A percentile compares a stretch with the other conserved stretches of the same genome.
Conservation (phyloP, 352 stramenopile genomes). For the Detonula confervacea region DNA sequence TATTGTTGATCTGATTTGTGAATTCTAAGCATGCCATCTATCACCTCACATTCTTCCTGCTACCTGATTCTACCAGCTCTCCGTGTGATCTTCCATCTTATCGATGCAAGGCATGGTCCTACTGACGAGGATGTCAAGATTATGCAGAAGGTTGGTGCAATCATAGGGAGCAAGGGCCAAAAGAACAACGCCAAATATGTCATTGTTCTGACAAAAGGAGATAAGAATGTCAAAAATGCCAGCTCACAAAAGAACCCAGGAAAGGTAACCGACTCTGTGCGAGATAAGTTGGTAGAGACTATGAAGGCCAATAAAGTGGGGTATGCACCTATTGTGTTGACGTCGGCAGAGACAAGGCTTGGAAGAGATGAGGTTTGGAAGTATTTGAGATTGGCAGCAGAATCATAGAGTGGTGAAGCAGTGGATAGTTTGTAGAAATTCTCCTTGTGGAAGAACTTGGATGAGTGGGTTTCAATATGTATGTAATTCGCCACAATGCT, state of each 20-base stretch:
- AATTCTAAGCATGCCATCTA: no score
- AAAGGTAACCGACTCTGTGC: slow-evolving; percentile 72
- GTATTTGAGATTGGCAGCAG: slow-evolving; percentile 75
- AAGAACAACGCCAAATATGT: slow-evolving; percentile 80
- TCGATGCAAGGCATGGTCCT: slow-evolving; percentile 86
- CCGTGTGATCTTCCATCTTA: slow-evolving; percentile 86
- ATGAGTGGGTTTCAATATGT: no score
- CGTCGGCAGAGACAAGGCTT: slow-evolving; percentile 78
- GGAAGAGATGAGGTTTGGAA: slow-evolving; percentile 84
- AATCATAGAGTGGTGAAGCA: slow-evolving; percentile 38
- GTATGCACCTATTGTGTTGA: slow-evolving; percentile 76
- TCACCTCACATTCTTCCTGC: no score
- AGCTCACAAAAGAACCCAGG: slow-evolving; percentile 96
- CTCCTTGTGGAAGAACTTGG: no score
- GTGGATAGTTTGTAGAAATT: no score
- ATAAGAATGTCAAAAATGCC: slow-evolving; percentile 91
- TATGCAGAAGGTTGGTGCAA: slow-evolving; percentile 77
- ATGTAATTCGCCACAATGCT: no score
- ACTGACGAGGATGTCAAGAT: slow-evolving; percentile 86
- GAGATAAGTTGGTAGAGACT: slow-evolving; percentile 66
- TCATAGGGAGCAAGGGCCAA: slow-evolving; percentile 42
- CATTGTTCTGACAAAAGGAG: slow-evolving; percentile 87
- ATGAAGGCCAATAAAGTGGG: slow-evolving; percentile 76
- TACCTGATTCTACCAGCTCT: slow-evolving; percentile 54
- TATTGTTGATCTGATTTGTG: neutral